Evolutionary conservation across 73 alveolate species (phyloP), one percentile per base, ranked within the genome.

Genomic region (Paramecium bursaria): DNA sequence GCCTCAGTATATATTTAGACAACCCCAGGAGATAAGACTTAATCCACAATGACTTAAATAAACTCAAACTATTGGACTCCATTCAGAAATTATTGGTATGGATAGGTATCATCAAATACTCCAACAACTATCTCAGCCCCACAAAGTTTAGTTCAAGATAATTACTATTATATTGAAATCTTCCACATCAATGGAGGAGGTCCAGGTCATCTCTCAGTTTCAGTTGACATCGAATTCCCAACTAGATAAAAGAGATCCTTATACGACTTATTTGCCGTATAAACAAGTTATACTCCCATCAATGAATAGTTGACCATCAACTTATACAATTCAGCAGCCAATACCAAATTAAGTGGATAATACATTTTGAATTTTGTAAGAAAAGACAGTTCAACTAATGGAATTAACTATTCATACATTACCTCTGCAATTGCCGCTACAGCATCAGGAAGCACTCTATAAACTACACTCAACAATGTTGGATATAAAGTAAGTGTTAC

Each of bases 151-250:
- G 21, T 15, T 13, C 10, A 67, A 39, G 82, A n/a, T 15, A 23
- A 67, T 39, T 33, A n/a, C 22, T 67, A 67, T 19, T 67, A 67
- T 27, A 39, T 67, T 1, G 82, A 67, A 67, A 29, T 47, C n/a
- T 67, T 39, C 33, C 82, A 67, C 27, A 44, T 31, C 22, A 67
- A 67, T 67, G 55, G 60, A 30, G 82, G 46, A 67, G 6, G 47
- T 31, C 21, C 22, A 21, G 55, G 55, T 31, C 22, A 21, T 67
- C 4, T 67, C 1, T 25, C 53, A n/a, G 19, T 67, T 0, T 31
- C 82, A 3, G 35, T 67, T 42, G 82, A 67, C 33, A 14, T 33
- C 2, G 82, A 67, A 39, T 39, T 23, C 21, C 13, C 60, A 35
- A 27, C 53, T 19, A 31, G 55, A 67, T 21, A 17, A 35, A 39